Conservation (phyloP, 768 basidiomycete genomes). For the Boletus vinaceobasis region DNA sequence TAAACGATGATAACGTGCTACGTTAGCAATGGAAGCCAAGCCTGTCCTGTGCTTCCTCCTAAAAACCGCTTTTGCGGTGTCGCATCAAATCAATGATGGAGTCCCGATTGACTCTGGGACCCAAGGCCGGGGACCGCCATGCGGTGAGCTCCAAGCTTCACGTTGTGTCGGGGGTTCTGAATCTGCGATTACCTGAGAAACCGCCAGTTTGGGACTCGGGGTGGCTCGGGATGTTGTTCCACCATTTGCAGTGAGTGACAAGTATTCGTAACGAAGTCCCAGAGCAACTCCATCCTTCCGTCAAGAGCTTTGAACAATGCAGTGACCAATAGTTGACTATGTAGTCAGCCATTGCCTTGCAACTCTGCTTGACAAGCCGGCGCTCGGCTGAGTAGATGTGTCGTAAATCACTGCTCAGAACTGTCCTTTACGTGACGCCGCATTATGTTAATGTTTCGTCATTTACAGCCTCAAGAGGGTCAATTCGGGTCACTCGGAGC, state of each 20-base stretch:
- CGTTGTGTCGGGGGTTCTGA: background rate
- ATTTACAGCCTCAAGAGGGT: constrained; percentile 4
- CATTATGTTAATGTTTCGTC: constrained; percentile 7
- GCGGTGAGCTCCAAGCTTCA: background rate
- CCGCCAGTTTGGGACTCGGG: background rate
- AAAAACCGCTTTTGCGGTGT: constrained; percentile 7
- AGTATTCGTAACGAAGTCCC: background rate
- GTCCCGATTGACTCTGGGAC: no score
- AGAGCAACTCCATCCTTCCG: background rate
- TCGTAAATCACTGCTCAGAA: background rate
- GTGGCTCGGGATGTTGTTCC: background rate
- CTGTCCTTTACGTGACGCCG: background rate
- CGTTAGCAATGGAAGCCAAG: background rate
- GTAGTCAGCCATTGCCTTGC: background rate
- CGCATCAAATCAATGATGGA: background rate
- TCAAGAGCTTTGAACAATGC: background rate
- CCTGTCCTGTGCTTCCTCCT: background rate
- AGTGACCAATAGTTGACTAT: background rate
- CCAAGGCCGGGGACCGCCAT: background rate
- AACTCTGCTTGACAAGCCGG: background rate
- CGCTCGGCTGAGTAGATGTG: background rate
- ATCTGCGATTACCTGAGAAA: background rate
- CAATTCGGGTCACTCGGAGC: background rate
- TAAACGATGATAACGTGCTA: background rate
- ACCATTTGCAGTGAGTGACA: background rate